Conservation (phyloP, 2,329 filamentous ascomycete genomes). For the Diaporthe vaccinii region DNA sequence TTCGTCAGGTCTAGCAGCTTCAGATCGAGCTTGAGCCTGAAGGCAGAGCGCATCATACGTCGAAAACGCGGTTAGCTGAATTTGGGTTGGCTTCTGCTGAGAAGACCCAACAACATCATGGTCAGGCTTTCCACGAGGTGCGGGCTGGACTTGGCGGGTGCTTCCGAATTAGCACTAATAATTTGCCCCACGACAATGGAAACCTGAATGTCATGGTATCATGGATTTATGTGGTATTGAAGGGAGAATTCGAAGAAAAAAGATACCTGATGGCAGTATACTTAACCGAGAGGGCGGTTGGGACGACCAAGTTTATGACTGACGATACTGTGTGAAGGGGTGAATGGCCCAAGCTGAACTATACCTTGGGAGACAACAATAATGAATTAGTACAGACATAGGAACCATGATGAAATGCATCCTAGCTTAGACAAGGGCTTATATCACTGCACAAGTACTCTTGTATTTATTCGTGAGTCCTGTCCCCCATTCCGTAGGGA, state of each 20-base stretch:
- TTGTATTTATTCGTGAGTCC: neutral
- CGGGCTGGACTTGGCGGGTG: no score
- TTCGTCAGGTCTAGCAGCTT: neutral
- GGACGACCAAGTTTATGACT: neutral
- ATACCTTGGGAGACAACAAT: neutral
- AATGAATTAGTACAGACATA: neutral
- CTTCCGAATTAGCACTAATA: neutral
- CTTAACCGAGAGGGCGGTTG: no score
- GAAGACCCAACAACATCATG: no score
- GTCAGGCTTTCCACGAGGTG: neutral
- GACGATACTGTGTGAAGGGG: neutral
- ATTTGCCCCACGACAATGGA: neutral
- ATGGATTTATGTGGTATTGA: neutral
- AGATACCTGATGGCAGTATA: neutral
- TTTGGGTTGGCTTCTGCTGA: neutral
- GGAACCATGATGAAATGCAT: neutral
- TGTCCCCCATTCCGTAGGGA: neutral
- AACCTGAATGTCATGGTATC: neutral
- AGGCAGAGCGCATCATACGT: constrained; percentile 1
- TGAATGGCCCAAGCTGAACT: neutral
- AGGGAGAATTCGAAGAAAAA: neutral
- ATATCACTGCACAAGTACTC: neutral
- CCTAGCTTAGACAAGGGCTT: no score
- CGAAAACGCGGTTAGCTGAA: neutral
- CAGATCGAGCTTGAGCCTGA: constrained; percentile 4